Evolutionary conservation across 805 yeast species (phyloP), one percentile per base, ranked within the genome.

Genomic region (Ogataea methanolica): DNA sequence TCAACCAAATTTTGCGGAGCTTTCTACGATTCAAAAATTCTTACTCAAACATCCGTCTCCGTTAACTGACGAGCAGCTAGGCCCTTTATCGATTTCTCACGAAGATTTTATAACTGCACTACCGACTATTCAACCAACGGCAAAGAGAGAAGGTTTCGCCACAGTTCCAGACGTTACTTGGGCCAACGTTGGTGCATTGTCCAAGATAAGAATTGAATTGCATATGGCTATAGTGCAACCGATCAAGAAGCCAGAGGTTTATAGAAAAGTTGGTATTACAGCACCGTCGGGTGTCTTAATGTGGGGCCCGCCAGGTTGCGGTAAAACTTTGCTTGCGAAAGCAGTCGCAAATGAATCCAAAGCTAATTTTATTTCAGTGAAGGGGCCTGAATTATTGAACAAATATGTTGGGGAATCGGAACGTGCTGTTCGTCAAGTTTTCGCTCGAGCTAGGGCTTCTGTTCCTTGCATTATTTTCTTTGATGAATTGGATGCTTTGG

Each of bases 291-390:
- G 99, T 48, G 99, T 94, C 1, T 70, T 94, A 23, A 78, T 94
- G 74, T 94, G 99, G 99, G 99, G 99, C 0, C 99, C 99, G 1
- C 99, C 99, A 3, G 99, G 99, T 35, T 94, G 98, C 71, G 99
- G 99, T 76, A 94, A 94, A 63, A 94, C 99, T 0, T 73, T 94
- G 43, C 72, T 94, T 29, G 98, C 98, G 1, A 94, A 94, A 61
- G 99, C 99, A 2, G 98, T 94, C 3, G 99, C 99, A 11, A 92
- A 92, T 63, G 98, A 94, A 67, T 89, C 97, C 0, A 78, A 95
- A 45, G 98, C 98, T 12, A 94, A 94, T 63, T 94, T 94, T 67
- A 94, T 94, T 36, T 87, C 96, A 11, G 90, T 94, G 33, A 85
- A 95, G 53, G 99, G 99, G 1, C 99, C 99, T 0, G 99, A 92